phyloP scores from a whole-genome alignment of 2,329 filamentous ascomycete genomes.

The Hypoxylon sp. region DNA sequence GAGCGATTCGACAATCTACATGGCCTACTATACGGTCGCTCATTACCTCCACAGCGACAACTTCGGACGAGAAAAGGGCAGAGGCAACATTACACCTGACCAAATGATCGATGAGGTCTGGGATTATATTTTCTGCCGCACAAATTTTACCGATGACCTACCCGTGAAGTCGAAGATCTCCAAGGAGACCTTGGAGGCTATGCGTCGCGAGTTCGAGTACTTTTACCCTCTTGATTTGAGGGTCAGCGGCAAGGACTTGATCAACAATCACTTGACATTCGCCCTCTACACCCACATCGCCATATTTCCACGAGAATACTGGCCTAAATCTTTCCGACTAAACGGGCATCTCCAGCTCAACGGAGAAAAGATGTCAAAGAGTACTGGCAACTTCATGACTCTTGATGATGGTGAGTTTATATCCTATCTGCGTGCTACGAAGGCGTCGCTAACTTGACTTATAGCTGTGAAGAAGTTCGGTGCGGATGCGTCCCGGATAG shows the following conservation, averaged over 20 bases:
- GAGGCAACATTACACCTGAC: constrained; percentile 77
- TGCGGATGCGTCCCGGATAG: constrained; percentile 90
- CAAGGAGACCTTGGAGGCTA: constrained; percentile 77
- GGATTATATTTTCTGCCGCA: constrained; percentile 92
- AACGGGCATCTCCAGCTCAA: constrained; percentile 96
- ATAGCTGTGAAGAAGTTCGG: constrained; percentile 85
- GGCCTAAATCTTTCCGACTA: constrained; percentile 85
- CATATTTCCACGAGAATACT: constrained; percentile 87
- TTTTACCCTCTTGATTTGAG: constrained; percentile 94
- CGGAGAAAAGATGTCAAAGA: constrained; percentile 99
- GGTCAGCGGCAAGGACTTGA: constrained; percentile 91
- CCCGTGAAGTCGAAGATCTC: constrained; percentile 75
- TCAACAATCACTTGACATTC: constrained; percentile 95
- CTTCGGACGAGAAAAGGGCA: constrained; percentile 79
- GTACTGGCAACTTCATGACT: constrained; percentile 96
- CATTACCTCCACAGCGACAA: constrained; percentile 83
- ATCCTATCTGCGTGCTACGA: background rate
- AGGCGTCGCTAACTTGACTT: constrained; percentile 43
- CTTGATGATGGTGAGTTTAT: constrained; percentile 68
- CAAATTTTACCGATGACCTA: constrained; percentile 74
- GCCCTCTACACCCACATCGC: constrained; percentile 94
- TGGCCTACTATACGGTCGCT: constrained; percentile 79
- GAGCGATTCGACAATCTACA: constrained; percentile 93
- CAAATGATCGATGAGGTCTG: constrained; percentile 96
- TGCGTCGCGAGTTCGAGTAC: constrained; percentile 95